Evolutionary conservation across 164 flowering plant species (phyloP), one percentile per base, ranked within the genome.

Genomic region (Piper longum): DNA sequence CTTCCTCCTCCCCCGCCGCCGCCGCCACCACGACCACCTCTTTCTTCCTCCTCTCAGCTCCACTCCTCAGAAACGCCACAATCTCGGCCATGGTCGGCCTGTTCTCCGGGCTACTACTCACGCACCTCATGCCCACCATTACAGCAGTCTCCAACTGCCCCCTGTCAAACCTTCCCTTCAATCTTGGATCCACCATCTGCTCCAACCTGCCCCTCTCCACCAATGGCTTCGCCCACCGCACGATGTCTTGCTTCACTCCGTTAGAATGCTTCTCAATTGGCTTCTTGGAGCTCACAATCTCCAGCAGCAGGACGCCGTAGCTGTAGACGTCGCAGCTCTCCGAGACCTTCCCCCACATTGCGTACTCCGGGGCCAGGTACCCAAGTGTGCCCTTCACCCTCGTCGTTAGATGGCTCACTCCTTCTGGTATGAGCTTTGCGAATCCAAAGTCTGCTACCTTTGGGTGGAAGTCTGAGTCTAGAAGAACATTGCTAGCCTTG

Each of bases 241-340:
- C 83, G 5, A 88, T 85, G 43, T 80, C 85, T 2, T 85, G 83
- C 72, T 81, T 84, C 3, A 78, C 69, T 1, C 86, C 86, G 0
- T 81, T 82, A 0, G 82, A 71, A 44, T 85, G 87, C 51, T 82
- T 83, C 63, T 83, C 85, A 3, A 85, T 26, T 3, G 95, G 95
- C 48, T 80, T 85, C 62, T 67, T 75, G 1, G 67, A 86, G 55
- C 85, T 85, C 9, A 83, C 62, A 7, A 85, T 80, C 70, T 85
- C 95, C 4, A 85, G 72, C 8, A 88, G 75, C 12, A 88, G 70
- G 8, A 85, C 77, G 2, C 95, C 95, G 57, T 75, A 88, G 74
- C 95, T 85, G 66, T 81, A 88, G n/a, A 85, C 89, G 56, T 88
- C 95, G 39, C 91, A 88, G 62, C 88, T 88, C 64, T 85, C 89